A percentile compares a stretch with the other conserved stretches of the same genome.
phyloP scores from a whole-genome alignment of 2,329 filamentous ascomycete genomes.

The Paecilomyces dactylethromorphus region DNA sequence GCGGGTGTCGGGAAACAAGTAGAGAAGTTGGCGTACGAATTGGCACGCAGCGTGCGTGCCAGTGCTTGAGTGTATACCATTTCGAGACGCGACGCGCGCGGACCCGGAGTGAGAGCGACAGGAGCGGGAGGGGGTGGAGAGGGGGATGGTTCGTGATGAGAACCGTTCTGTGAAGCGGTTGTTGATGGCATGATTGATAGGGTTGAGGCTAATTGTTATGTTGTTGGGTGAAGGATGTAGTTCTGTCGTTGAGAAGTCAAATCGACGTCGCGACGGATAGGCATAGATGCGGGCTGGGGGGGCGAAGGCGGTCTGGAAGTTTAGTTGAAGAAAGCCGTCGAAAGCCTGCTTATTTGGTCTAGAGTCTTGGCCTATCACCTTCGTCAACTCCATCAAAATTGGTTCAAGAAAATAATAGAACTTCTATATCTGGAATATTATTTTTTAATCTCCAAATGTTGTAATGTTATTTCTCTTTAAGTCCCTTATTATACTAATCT shows the following conservation, averaged over 20 bases:
- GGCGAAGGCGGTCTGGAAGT: neutral
- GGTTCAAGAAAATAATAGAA: no score
- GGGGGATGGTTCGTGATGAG: constrained; percentile 28
- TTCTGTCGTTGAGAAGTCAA: neutral
- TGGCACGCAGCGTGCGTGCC: constrained; percentile 53
- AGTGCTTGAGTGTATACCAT: constrained; percentile 56
- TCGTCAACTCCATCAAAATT: no score
- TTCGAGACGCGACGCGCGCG: constrained; percentile 53
- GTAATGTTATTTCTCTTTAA: no score
- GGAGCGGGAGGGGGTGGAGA: constrained; percentile 50
- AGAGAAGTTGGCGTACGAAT: constrained; percentile 55
- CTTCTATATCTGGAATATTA: no score
- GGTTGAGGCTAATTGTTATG: neutral
- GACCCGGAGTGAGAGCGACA: constrained; percentile 49
- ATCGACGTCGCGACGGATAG: neutral
- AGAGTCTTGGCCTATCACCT: no score
- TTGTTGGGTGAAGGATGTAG: neutral
- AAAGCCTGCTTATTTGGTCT: no score
- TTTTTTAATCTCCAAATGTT: no score
- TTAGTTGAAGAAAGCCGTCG: neutral
- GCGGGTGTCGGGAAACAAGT: constrained; percentile 59
- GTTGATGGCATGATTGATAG: neutral
- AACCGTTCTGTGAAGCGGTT: neutral
- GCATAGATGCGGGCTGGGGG: neutral
- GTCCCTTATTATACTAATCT: no score